phyloP scores from a whole-genome alignment of 2,329 filamentous ascomycete genomes.

The Helicocarpus griseus region DNA sequence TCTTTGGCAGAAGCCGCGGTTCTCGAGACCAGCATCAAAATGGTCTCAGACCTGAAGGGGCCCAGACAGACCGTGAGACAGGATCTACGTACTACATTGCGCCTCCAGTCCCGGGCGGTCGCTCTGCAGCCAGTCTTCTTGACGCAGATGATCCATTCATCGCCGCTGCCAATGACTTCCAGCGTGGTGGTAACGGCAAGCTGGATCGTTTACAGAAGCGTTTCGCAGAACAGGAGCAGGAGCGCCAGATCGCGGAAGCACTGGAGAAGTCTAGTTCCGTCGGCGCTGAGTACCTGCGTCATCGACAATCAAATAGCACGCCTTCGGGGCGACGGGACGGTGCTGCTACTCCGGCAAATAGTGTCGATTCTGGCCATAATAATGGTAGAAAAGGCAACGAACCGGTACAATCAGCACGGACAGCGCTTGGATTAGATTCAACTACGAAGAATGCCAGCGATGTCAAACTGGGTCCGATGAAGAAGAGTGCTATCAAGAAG shows the following conservation, averaged over 20 bases:
- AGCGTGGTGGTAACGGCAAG: constrained; percentile 31
- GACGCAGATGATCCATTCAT: constrained; percentile 36
- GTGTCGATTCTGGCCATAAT: neutral
- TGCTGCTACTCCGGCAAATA: neutral
- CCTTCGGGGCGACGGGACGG: neutral
- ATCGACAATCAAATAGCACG: constrained; percentile 13
- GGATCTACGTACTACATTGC: constrained; percentile 39
- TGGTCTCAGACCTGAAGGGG: constrained; percentile 15
- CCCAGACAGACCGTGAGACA: constrained; percentile 31
- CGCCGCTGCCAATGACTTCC: constrained; percentile 25
- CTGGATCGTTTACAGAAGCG: constrained; percentile 34
- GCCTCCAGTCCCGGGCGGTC: constrained; percentile 21
- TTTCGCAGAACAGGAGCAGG: constrained; percentile 33
- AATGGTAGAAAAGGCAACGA: neutral
- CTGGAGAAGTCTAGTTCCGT: constrained; percentile 32
- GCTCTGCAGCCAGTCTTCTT: constrained; percentile 31
- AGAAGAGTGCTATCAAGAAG: constrained; percentile 43
- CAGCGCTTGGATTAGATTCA: constrained; percentile 17
- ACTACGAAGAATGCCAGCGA: constrained; percentile 27
- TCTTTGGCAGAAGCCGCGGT: constrained; percentile 16
- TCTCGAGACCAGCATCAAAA: constrained; percentile 12
- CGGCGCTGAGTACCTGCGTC: constrained; percentile 37
- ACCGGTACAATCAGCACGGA: constrained; percentile 1
- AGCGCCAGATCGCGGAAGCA: constrained; percentile 35
- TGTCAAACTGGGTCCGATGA: constrained; percentile 30